Evolutionary conservation across 2,329 filamentous ascomycete genomes (phyloP).

Genomic region (Penicillium sp.): DNA sequence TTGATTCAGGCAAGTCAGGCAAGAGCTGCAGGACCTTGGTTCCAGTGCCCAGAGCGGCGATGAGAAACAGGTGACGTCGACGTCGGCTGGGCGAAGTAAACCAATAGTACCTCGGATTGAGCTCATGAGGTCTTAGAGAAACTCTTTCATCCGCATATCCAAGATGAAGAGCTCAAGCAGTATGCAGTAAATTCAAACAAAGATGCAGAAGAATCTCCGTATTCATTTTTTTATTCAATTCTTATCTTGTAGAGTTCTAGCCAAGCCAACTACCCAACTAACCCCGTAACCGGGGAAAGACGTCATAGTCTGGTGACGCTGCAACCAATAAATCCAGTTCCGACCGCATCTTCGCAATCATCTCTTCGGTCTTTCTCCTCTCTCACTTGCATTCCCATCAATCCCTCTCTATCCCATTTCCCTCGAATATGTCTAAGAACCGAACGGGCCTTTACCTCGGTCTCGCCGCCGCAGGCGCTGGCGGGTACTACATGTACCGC

Average conservation of each 20-base stretch:
- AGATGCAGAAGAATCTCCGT: too few species aligned
- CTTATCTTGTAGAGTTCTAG: too few species aligned
- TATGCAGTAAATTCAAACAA: too few species aligned
- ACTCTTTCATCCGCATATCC: too few species aligned
- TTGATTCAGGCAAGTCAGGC: too few species aligned
- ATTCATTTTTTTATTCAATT: too few species aligned
- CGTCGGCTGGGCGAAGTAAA: too few species aligned
- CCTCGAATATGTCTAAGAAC: slow-evolving; percentile 32
- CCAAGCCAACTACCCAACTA: too few species aligned
- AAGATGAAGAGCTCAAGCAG: too few species aligned
- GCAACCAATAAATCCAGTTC: slow-evolving; percentile 5
- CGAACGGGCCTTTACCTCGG: slow-evolving; percentile 40
- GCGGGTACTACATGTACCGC: slow-evolving; percentile 86
- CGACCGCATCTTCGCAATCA: not conserved
- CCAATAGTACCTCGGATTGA: too few species aligned
- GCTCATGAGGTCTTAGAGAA: too few species aligned
- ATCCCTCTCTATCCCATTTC: not conserved
- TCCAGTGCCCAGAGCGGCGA: slow-evolving; percentile 8
- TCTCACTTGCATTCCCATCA: not conserved
- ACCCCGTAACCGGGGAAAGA: slow-evolving; percentile 3
- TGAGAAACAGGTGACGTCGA: slow-evolving; percentile 28
- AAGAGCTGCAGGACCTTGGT: too few species aligned
- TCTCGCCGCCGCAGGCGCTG: slow-evolving; percentile 58
- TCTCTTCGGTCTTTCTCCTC: not conserved
- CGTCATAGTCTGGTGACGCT: slow-evolving; percentile 19